A percentile compares a stretch with the other conserved stretches of the same genome.
These are phyloP conservation scores for Penicillium arizonense DNA, from an alignment of 495 filamentous ascomycete genomes.

Conservation along the genomic window DNA sequence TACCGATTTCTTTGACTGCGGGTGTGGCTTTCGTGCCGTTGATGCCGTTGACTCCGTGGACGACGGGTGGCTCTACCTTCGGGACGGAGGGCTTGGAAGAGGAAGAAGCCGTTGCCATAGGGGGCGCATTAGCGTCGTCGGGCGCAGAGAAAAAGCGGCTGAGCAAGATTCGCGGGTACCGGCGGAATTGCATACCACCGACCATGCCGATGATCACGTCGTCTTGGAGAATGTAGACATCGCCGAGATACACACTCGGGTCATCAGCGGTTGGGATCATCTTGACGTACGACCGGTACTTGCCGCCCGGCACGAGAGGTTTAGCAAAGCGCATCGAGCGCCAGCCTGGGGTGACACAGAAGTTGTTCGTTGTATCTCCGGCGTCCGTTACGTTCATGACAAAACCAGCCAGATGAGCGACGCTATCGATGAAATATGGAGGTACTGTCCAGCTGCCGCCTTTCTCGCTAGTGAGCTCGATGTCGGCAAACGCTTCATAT, in stretches of 20 bases:
- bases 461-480: conserved; percentile 25
- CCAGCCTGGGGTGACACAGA: conserved; percentile 41
- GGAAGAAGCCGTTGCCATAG: background rate
- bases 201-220: conserved; percentile 33
- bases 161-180: conserved; percentile 30
- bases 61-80: no score
- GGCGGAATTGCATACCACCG: conserved; percentile 31
- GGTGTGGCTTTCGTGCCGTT: no score
- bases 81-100: no score
- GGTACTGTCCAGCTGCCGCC: conserved; percentile 14
- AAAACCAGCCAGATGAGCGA: conserved; percentile 41
- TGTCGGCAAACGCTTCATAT: conserved; percentile 38
- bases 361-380: conserved; percentile 23
- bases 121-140: background rate
- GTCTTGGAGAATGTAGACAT: conserved; percentile 40
- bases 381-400: conserved; percentile 32
- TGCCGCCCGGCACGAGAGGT: conserved; percentile 26
- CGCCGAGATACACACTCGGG: conserved; percentile 27
- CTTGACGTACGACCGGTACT: conserved; percentile 38
- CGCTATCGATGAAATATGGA: conserved; percentile 44
- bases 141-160: conserved; percentile 32
- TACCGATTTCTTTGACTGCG: no score
- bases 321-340: conserved; percentile 22
- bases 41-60: no score
- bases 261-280: conserved; percentile 35